Conservation (phyloP, 129 eudicot genomes). For the Rutidosis leptorrhynchoides region DNA sequence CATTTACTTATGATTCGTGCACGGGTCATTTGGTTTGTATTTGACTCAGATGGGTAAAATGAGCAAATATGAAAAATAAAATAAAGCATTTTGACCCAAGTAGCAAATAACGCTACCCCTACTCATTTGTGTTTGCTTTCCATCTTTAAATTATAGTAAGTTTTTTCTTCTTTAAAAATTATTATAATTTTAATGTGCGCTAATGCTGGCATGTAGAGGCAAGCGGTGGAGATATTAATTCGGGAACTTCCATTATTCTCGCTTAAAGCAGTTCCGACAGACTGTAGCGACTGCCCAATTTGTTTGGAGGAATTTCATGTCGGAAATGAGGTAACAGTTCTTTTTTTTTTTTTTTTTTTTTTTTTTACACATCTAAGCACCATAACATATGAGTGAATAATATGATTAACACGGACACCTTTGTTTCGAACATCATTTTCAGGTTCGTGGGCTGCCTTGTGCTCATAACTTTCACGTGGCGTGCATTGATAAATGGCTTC, state of each 20-base stretch:
- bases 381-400: neutral
- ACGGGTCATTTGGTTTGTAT: neutral
- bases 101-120: no score
- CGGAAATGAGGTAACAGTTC: slow-evolving; percentile 94
- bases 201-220: slow-evolving; percentile 70
- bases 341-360: no score
- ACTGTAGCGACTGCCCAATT: slow-evolving; percentile 97
- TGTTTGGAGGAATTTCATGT: slow-evolving; percentile 94
- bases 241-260: slow-evolving; percentile 86
- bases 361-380: neutral
- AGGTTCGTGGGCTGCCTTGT: slow-evolving; percentile 98
- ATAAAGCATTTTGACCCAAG: no score
- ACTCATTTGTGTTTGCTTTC: neutral
- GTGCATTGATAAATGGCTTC: slow-evolving; percentile 98
- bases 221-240: slow-evolving; percentile 82
- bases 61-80: no score
- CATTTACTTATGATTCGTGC: neutral
- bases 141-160: slow-evolving; percentile 9
- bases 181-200: neutral
- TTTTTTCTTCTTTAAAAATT: neutral
- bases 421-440: slow-evolving; percentile 24
- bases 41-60: no score
- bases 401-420: neutral
- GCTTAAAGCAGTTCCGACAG: slow-evolving; percentile 95
- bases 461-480: slow-evolving; percentile 95